Base-by-base conservation (phyloP, 2,329 filamentous ascomycete genomes). In the Paraphoma chrysanthemicola region DNA sequence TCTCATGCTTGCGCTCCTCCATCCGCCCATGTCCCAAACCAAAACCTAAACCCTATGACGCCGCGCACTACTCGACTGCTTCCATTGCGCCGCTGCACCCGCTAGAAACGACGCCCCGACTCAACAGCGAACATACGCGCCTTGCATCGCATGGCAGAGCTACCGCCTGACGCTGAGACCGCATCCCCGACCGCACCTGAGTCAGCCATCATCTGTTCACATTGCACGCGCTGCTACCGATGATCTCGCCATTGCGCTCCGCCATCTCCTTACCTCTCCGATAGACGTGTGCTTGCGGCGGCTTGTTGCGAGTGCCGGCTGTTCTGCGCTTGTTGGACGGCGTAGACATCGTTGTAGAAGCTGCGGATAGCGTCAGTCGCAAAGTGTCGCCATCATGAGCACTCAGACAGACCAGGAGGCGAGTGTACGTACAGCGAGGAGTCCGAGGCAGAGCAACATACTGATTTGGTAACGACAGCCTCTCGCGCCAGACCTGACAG, bases 141-240 rank as follows among this genome's bases (percentile, higher is more conserved):
- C 42, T 59, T 58, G 61, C 64, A 62, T 71, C 75, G 68, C 58
- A 75, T 75, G 73, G 72, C 66, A 57, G 54, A 60, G 53, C 46
- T 64, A 59, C 56, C 59, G 49, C 52, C 59, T 57, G 28, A 60
- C 60, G 45, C 48, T 60, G 56, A 57, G 50, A 56, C 54, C 51
- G 50, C 63, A 56, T 44, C 51, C 55, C 47, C 66, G 52, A 48
- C 36, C 51, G 44, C 29, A 45, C 42, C 44, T 11, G 51, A 51
- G 9, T 46, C 62, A 52, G 48, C 62, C 58, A 53, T 14, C 41
- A 53, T 29, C 41, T 31, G 23, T 16, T 11, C 16, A 50, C 53
- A 48, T 49, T 48, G 46, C 59, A 56, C 51, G 52, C 56, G 51
- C 61, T 56, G 54, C 61, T 57, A 64, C 70, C 67, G 62, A 76